These are phyloP conservation scores for Rhodocollybia butyracea DNA, from an alignment of 768 basidiomycete genomes.

Conservation along the genomic window DNA sequence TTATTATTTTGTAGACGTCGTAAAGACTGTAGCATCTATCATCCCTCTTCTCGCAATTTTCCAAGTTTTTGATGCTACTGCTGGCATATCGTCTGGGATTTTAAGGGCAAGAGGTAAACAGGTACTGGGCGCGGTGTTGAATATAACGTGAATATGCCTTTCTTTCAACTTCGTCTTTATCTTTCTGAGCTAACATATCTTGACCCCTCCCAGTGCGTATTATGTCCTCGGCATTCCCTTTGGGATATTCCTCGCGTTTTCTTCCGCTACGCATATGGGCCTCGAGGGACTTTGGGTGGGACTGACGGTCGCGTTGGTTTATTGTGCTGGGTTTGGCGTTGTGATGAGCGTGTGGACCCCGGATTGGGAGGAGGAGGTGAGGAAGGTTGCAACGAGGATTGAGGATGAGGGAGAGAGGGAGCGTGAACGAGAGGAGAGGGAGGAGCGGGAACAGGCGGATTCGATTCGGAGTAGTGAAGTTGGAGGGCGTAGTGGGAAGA, in stretches of 20 bases:
- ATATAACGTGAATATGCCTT: constrained; percentile 50
- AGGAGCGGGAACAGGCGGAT: no score
- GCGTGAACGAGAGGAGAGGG: neutral
- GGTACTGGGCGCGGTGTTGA: constrained; percentile 73
- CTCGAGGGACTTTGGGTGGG: constrained; percentile 86
- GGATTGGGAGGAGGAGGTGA: constrained; percentile 69
- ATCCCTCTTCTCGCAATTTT: constrained; percentile 75
- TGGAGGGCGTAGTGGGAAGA: no score
- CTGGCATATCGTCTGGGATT: constrained; percentile 69
- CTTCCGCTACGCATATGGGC: constrained; percentile 34
- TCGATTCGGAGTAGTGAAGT: no score
- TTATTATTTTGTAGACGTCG: constrained; percentile 43
- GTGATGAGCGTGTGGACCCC: constrained; percentile 47
- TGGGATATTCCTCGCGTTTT: constrained; percentile 77
- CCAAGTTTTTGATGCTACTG: constrained; percentile 82
- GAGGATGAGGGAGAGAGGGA: constrained; percentile 32
- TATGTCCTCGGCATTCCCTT: constrained; percentile 61
- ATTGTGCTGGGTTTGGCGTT: constrained; percentile 52
- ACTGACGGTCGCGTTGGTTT: constrained; percentile 63
- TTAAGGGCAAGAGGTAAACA: constrained; percentile 83
- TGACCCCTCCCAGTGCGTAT: constrained; percentile 32
- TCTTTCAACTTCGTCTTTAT: neutral
- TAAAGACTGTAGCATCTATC: constrained; percentile 60
- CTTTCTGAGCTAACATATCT: constrained; percentile 73
- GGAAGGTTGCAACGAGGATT: constrained; percentile 54